Base-by-base conservation (phyloP, 345 rosid species). In the Lagerstroemia speciosa region DNA sequence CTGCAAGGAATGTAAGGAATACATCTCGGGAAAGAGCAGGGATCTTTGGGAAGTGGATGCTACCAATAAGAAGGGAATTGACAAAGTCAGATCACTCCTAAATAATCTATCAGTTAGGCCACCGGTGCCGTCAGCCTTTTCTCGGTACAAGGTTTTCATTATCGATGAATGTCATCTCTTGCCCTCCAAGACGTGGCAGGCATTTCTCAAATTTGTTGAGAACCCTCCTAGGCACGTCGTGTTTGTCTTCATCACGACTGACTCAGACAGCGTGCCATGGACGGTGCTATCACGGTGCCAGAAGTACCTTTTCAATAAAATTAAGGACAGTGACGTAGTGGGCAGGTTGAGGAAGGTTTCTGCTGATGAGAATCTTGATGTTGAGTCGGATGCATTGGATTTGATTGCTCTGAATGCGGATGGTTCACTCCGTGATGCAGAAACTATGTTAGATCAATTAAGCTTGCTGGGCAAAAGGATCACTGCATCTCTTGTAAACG, bases 401-500 rank as follows among this genome's bases (percentile, higher is more conserved):
- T 77, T 94, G 78, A 91, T 94, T 80, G 93, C 99, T 78, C 68
- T 85, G 74, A 94, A 87, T 71, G 95, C 97, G 16, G 97, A 89
- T 77, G 99, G 99, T 60, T 94, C 99, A 31, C 96, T 94, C 69
- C 95, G 95, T 66, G 99, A 94, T 80, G 97, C 97, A 29, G 99
- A 94, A 80, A 89, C 96, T 37, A 89, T 94, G 96, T 77, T 94
- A 73, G 99, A 94, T 77, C 99, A 94, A 82, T 79, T 94, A 78
- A 91, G 97, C 78, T 81, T 94, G 80, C 81, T 94, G 31, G 99
- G 99, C 67, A 89, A 91, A 82, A 84, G 84, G 73, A 91, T 94
- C 72, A 91, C 96, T 17, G 69, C 89, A 38, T 78, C 87, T 64
- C 86, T 94, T 73, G 96, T 91, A 34, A 94, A 91, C 71, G 99